phyloP scores from a whole-genome alignment of 2,329 filamentous ascomycete species.

The Rhynchosporium agropyri region DNA sequence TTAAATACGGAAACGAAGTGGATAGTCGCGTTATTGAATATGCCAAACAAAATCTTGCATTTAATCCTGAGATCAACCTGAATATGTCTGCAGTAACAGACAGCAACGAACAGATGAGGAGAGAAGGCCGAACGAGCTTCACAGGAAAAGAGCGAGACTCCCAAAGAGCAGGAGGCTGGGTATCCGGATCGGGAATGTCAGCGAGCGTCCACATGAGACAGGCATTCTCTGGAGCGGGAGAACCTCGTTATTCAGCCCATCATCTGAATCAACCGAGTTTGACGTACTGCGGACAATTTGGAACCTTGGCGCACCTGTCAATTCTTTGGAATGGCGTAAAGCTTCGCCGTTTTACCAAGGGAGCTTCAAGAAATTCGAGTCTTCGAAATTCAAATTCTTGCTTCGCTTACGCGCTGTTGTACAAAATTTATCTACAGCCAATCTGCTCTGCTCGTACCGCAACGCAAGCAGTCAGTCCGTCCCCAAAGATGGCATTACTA shows the following conservation, averaged over 20 bases:
- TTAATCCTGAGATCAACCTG: not conserved
- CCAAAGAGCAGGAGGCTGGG: not conserved
- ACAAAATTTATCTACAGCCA: conserved; percentile 5
- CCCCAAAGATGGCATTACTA: not conserved
- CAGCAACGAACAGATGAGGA: not conserved
- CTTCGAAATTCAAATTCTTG: no score
- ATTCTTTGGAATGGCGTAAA: not conserved
- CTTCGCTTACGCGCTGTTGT: not conserved
- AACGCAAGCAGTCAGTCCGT: not conserved
- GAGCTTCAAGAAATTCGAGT: not conserved
- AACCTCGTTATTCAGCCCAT: not conserved
- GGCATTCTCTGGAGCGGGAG: not conserved
- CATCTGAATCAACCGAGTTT: conserved; percentile 14
- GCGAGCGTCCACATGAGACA: not conserved
- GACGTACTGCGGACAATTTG: not conserved
- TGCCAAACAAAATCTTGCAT: conserved; percentile 2
- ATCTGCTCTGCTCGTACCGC: not conserved
- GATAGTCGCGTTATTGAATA: not conserved
- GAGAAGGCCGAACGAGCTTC: no score
- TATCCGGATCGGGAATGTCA: not conserved
- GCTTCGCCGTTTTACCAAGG: not conserved
- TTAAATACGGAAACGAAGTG: conserved; percentile 5
- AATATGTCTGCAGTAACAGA: not conserved
- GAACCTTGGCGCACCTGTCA: not conserved
- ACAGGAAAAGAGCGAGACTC: no score